Base-by-base conservation (phyloP, 139 green algal species). In the Chlamydomonas incerta region DNA sequence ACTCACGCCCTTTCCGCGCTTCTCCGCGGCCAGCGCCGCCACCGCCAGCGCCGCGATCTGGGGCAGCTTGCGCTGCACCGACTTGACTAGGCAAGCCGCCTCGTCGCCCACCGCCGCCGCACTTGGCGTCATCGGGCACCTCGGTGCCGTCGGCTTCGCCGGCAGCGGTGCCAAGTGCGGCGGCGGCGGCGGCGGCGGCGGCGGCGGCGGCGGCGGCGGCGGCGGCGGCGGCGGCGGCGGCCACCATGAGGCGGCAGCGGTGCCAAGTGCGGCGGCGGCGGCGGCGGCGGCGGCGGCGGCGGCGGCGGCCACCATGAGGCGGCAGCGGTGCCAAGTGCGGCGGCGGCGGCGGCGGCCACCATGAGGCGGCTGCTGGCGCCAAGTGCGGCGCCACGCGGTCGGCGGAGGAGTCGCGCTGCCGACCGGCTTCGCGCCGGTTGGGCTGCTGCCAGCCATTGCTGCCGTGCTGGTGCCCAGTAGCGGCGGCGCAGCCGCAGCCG, bases 41-140 rank as follows among this genome's bases (percentile, higher is more conserved):
- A 34, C 57, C n/a, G 8, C 18, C 81, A 92, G 71, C 50, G 29
- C 66, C 20, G 34, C 82, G 41, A 87, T 84, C 80, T 87, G 72
- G 34, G 97, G 93, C 88, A 98, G 86, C 93, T 98, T 98, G 87
- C 97, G 97, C 23, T 72, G 58, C 75, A 98, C 46, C 24, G 83
- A 87, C n/a, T 93, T 85, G 24, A 84, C 46, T 88, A 96, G 90
- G 81, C 81, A 81, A 18, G 34, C 46, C 14, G 68, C 84, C 34
- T 85, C 58, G 47, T 70, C 68, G 1, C 60, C 84, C 57, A 55
- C 82, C 21, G 3, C 67, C 2, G 13, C 46, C 23, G 35, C 52
- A 50, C n/a, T 26, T 31, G 35, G 47, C 75, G 18, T 4, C 31
- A 18, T 26, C 33, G 0, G 1, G 35, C 18, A 3, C 26, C 2